Percentiles rank a stretch among this genome's conserved stretches.
These are phyloP conservation scores for Petunia hybrid DNA, from an alignment of 305 asterid genomes.

Conservation along the genomic window DNA sequence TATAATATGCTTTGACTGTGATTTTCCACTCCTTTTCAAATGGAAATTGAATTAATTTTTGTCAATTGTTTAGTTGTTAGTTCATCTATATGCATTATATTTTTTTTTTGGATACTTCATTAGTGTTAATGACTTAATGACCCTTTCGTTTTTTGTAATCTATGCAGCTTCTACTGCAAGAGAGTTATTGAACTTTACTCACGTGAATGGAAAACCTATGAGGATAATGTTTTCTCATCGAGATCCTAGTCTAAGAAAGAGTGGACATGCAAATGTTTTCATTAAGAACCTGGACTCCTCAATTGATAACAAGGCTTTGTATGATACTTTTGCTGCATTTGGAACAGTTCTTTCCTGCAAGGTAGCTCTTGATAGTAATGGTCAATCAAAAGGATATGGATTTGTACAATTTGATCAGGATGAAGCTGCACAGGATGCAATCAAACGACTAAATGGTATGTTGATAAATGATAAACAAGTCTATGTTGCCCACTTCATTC, in stretches of 20 bases:
- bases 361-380: conserved; percentile 60
- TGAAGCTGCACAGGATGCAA: conserved; percentile 71
- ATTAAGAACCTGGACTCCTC: conserved; percentile 73
- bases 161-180: conserved; percentile 71
- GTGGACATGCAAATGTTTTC: conserved; percentile 74
- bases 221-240: conserved; percentile 83
- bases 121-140: not conserved
- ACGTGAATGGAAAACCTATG: conserved; percentile 67
- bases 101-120: not conserved
- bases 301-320: conserved; percentile 67
- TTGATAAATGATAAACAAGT: conserved; percentile 77
- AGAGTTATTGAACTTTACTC: conserved; percentile 67
- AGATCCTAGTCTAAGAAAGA: conserved; percentile 74
- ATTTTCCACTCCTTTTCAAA: not conserved
- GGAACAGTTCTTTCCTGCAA: conserved; percentile 83
- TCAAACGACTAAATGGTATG: conserved; percentile 68
- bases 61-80: not conserved
- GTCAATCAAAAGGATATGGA: conserved; percentile 70
- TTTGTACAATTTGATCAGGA: conserved; percentile 79
- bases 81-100: not conserved
- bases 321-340: conserved; percentile 67
- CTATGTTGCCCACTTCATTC: conserved; percentile 71
- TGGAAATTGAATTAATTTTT: not conserved
- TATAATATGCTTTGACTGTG: not conserved
- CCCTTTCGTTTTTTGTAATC: not conserved